Base-by-base conservation (phyloP, 352 stramenopile genomes). In the Elongisporangium prolatum region DNA sequence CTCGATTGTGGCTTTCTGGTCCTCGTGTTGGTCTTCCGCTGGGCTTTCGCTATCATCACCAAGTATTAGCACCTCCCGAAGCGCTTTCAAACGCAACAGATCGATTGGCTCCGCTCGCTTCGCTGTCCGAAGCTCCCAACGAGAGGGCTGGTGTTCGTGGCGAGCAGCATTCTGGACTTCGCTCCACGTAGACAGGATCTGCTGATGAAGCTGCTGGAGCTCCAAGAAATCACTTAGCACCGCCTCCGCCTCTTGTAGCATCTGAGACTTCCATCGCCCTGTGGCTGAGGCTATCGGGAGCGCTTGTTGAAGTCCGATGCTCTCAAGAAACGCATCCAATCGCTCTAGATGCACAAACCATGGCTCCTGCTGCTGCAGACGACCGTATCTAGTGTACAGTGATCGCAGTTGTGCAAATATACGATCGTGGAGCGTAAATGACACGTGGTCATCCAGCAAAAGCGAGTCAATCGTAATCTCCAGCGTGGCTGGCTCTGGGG, bases 371-470 rank as follows among this genome's bases (percentile, higher is more conserved):
- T 78, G 70, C 22, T 91, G 63, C 24, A 84, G 60, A 22, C 72
- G 61, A 21, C 59, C 67, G 56, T 95, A 95, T 1, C 76, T 72
- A 2, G 62, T 58, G 34, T 84, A 82, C 6, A 91, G 62, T 21
- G 72, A 71, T 8, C 77, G 74, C 8, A 96, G 50, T 59, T 91
- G 76, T 13, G 77, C 71, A 20, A 71, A 61, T n/a, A 93, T 52
- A 48, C 82, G 71, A 38, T 96, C 88, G 21, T 75, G 71, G 1
- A 90, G 60, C 21, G 70, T 60, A 56, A 96, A 95, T 5, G 66
- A 61, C 3, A 56, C 69, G 59, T 97, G 82, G 54, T 97, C 88
- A 37, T 95, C 80, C 16, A 96, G 69, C 22, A 87, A 73, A 50
- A 95, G 58, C 2, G 64, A 66, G 44, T 84, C 71, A 9, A 93